These are phyloP conservation scores for Torulaspora delbrueckii DNA, from an alignment of 805 yeast genomes.

Conservation along the genomic window DNA sequence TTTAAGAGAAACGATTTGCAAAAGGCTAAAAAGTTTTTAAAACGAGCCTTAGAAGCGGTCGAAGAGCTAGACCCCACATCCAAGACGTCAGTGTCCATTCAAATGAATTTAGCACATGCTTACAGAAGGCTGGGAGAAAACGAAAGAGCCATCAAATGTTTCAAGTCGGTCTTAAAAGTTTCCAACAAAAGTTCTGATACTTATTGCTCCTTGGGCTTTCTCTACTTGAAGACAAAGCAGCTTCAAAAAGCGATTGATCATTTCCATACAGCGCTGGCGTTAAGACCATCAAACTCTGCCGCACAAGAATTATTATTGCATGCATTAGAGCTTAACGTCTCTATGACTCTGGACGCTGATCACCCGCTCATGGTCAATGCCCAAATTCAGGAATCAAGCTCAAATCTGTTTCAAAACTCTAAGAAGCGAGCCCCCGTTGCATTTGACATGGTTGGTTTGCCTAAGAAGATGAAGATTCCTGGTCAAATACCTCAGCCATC, in stretches of 20 bases:
- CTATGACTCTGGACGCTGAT: slow-evolving; percentile 26
- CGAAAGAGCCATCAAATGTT: slow-evolving; percentile 66
- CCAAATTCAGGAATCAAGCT: slow-evolving; percentile 14
- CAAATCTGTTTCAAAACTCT: slow-evolving; percentile 6
- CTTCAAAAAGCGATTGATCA: slow-evolving; percentile 63
- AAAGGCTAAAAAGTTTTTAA: slow-evolving; percentile 66
- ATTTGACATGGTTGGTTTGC: slow-evolving; percentile 9
- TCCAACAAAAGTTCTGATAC: slow-evolving; percentile 70
- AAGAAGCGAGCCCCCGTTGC: slow-evolving; percentile 13
- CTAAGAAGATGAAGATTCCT: slow-evolving; percentile 10
- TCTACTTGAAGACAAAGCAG: slow-evolving; percentile 66
- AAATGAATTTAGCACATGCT: slow-evolving; percentile 84
- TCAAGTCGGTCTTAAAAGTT: slow-evolving; percentile 66
- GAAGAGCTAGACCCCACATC: slow-evolving; percentile 68
- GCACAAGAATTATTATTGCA: slow-evolving; percentile 76
- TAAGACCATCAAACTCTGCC: slow-evolving; percentile 75
- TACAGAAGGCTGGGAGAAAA: slow-evolving; percentile 61
- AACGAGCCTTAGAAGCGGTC: slow-evolving; percentile 67
- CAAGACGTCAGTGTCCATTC: slow-evolving; percentile 78
- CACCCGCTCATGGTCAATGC: slow-evolving; percentile 31
- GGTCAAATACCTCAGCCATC: slow-evolving; percentile 3
- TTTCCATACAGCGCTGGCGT: slow-evolving; percentile 75
- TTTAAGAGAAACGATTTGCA: slow-evolving; percentile 67
- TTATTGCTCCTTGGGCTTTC: slow-evolving; percentile 78
- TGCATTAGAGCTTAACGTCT: slow-evolving; percentile 61